Percentiles rank a stretch among this genome's conserved stretches.
Evolutionary conservation across 257 asterid genomes (phyloP).

Genomic region (Verbascum thapsus): DNA sequence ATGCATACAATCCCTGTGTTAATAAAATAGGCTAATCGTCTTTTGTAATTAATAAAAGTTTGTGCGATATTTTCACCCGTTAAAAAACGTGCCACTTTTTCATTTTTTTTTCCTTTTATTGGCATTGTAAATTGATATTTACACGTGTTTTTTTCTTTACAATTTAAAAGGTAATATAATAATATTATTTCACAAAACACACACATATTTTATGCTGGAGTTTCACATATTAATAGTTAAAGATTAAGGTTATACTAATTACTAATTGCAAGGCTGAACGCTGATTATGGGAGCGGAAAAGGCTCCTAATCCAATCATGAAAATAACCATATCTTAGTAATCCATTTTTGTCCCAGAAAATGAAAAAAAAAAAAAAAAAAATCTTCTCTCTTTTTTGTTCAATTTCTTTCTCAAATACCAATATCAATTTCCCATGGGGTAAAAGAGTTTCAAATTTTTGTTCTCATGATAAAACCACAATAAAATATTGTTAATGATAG

Average conservation of each 20-base stretch:
- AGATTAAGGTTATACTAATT: conserved; percentile 21
- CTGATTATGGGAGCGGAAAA: conserved; percentile 48
- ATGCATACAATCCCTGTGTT: too few relatives aligned
- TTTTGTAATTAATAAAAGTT: too few relatives aligned
- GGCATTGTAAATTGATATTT: too few relatives aligned
- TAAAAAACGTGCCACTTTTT: too few relatives aligned
- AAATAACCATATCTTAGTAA: neutral
- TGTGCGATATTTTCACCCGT: too few relatives aligned
- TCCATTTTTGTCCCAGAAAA: conserved; percentile 19
- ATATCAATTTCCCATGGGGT: too few relatives aligned
- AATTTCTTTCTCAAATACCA: conserved; percentile 30
- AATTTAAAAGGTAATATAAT: too few relatives aligned
- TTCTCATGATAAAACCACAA: neutral
- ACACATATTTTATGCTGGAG: too few relatives aligned
- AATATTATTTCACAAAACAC: too few relatives aligned
- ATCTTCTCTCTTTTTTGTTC: neutral
- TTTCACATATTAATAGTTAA: neutral
- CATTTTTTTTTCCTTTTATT: too few relatives aligned
- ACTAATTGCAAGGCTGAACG: conserved; percentile 42
- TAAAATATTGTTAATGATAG: neutral
- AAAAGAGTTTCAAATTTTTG: conserved; percentile 23
- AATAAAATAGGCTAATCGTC: too few relatives aligned
- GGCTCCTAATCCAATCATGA: conserved; percentile 43
- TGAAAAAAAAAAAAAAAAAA: neutral
- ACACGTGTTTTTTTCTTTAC: too few relatives aligned